Base-by-base conservation (phyloP, 106 monocot genomes). In the Alisma plantagoaquatica region DNA sequence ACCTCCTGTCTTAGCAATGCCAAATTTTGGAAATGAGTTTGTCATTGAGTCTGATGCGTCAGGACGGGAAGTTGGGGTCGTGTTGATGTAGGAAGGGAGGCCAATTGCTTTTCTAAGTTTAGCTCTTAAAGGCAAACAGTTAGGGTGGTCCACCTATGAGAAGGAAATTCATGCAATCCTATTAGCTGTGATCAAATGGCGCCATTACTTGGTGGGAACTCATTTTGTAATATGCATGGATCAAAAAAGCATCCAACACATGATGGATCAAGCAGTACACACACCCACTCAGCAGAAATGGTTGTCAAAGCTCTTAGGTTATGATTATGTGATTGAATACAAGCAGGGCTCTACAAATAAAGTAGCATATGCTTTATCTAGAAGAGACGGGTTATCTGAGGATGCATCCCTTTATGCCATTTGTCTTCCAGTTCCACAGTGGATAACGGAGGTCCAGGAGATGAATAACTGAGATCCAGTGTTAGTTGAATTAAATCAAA, bases 261-360 rank as follows among this genome's bases (percentile, higher is more conserved):
- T 60, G 0, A 0, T 20, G 2, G 5, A 46, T 1, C 46, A 60
- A 47, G 2, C 5, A 4, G 14, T 46, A 7, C 12, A 46, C 21
- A 27, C 26, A 12, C 25, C 46, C 7, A 0, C 15, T 3, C 27
- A 60, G 17, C 29, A 46, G 2, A 60, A 29, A 31, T 60, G 28
- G 27, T 12, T 59, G 1, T 5, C 0, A 6, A 59, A 59, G 29
- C 15, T 59, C 7, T 19, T 59, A 23, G 59, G 59, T 1, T 44
- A 44, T 28, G 12, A 45, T 44, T 59, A 44, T n/a, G 2, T 15
- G 4, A 27, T 59, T 2, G 23, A 44, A 59, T 59, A 59, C n/a
- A 43, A 45, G 17, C 23, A 2, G 7, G 1, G 23, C 0, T 8
- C 27, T 7, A n/a, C n/a, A n/a, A n/a, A n/a, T n/a, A 27, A 3